These are phyloP conservation scores for Cladophialophora carrionii DNA, from an alignment of 2,329 filamentous ascomycete species.

Conservation along the genomic window DNA sequence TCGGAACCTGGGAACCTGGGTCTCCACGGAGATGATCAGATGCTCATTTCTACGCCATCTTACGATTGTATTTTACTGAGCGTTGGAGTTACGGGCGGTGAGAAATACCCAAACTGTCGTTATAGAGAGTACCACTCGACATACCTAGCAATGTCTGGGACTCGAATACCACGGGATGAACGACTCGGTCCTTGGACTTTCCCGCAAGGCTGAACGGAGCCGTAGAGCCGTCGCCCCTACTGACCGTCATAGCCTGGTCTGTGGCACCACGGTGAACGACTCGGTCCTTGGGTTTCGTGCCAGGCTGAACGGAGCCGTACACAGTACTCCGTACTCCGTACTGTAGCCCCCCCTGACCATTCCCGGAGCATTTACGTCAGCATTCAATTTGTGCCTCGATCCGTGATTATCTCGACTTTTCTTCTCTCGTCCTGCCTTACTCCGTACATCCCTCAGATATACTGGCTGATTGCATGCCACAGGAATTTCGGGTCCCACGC, in stretches of 20 bases:
- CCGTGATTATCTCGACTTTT: background rate
- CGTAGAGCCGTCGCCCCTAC: background rate
- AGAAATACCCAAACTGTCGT: constrained; percentile 15
- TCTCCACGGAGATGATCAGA: background rate
- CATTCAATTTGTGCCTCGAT: background rate
- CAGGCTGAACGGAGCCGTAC: too few relatives aligned
- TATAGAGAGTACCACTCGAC: background rate
- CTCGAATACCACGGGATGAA: background rate
- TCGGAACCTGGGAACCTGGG: background rate
- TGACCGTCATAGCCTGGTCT: too few relatives aligned
- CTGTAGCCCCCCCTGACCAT: too few relatives aligned
- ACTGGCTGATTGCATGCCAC: background rate
- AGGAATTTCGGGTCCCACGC: background rate
- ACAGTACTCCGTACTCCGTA: too few relatives aligned
- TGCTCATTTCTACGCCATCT: constrained; percentile 2
- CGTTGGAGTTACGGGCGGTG: constrained; percentile 25
- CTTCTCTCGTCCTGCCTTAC: background rate
- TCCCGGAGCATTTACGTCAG: background rate
- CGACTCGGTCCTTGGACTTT: background rate
- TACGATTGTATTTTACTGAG: constrained; percentile 17
- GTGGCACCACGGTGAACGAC: too few relatives aligned
- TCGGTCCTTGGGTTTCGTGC: too few relatives aligned
- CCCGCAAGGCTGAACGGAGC: background rate
- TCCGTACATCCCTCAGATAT: background rate
- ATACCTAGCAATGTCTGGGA: background rate